A percentile compares a stretch with the other conserved stretches of the same genome.
phyloP scores from a whole-genome alignment of 1,139 yeast genomes.

The Suhomyces maxii region DNA sequence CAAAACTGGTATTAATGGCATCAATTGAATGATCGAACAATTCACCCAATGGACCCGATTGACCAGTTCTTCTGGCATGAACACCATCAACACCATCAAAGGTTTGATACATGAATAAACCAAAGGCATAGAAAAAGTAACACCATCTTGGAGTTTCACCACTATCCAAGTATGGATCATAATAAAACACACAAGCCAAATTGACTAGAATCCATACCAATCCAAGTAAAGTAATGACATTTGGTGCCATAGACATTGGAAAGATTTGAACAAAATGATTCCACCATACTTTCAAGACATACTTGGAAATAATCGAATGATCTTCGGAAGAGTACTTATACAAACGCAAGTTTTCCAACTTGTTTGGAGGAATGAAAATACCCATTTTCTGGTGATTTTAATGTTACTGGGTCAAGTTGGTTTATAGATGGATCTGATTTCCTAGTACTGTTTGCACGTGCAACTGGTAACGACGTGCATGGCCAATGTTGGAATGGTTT shows the following conservation, averaged over 20 bases:
- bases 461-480: no score
- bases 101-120: conserved; percentile 87
- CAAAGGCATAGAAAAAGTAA: conserved; percentile 76
- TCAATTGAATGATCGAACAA: conserved; percentile 92
- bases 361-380: conserved; percentile 61
- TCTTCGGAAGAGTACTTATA: conserved; percentile 80
- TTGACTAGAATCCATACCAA: conserved; percentile 67
- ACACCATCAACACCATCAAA: conserved; percentile 96
- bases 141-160: conserved; percentile 75
- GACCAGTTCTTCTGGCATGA: conserved; percentile 92
- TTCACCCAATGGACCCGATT: conserved; percentile 93
- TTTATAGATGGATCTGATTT: no score
- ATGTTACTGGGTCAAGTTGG: background rate
- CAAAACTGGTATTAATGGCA: conserved; percentile 85
- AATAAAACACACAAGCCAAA: conserved; percentile 64
- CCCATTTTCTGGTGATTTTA: conserved; percentile 51
- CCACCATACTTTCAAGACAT: conserved; percentile 81
- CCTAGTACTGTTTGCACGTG: no score
- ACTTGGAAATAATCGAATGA: conserved; percentile 73
- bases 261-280: conserved; percentile 66
- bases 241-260: conserved; percentile 88
- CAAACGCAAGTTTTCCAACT: conserved; percentile 60
- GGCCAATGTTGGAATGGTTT: no score
- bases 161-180: conserved; percentile 63
- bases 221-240: conserved; percentile 80